Evolutionary conservation across 305 asterid species (phyloP).

Genomic region (Fraxinus sp.): DNA sequence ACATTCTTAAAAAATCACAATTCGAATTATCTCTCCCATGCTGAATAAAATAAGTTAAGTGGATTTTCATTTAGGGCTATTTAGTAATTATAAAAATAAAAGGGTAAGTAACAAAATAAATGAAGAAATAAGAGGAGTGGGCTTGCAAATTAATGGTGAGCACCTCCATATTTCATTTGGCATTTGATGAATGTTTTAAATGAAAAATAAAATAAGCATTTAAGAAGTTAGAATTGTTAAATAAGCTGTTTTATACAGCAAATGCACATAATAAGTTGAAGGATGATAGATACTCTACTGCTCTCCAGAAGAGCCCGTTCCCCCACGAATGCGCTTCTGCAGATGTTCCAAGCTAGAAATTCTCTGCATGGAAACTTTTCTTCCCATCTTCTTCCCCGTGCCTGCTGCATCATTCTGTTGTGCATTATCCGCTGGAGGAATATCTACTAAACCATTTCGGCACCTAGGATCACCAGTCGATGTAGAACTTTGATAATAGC

Average conservation of each 20-base stretch:
- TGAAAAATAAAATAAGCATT: neutral
- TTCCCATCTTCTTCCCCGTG: slow-evolving; percentile 55
- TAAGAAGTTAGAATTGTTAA: neutral
- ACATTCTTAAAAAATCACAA: too few relatives aligned
- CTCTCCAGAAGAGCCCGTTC: slow-evolving; percentile 36
- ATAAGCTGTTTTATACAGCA: neutral
- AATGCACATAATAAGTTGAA: neutral
- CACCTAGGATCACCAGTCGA: slow-evolving; percentile 43
- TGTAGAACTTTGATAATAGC: slow-evolving; percentile 36
- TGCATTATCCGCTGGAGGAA: slow-evolving; percentile 41
- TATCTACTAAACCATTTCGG: slow-evolving; percentile 45
- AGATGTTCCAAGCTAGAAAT: slow-evolving; percentile 92
- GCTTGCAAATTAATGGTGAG: neutral
- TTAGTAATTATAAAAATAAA: too few relatives aligned
- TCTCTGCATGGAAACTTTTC: slow-evolving; percentile 76
- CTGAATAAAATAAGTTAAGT: neutral
- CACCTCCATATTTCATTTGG: neutral
- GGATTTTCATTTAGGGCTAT: neutral
- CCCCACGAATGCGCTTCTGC: slow-evolving; percentile 79
- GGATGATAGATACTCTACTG: neutral
- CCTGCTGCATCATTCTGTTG: slow-evolving; percentile 34
- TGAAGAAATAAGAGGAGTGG: too few relatives aligned
- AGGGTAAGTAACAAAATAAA: neutral
- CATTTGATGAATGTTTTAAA: neutral
- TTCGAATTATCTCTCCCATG: neutral